A percentile compares a stretch with the other conserved stretches of the same genome.
Evolutionary conservation across 345 rosid species (phyloP).

Genomic region (Salix purpurea): DNA sequence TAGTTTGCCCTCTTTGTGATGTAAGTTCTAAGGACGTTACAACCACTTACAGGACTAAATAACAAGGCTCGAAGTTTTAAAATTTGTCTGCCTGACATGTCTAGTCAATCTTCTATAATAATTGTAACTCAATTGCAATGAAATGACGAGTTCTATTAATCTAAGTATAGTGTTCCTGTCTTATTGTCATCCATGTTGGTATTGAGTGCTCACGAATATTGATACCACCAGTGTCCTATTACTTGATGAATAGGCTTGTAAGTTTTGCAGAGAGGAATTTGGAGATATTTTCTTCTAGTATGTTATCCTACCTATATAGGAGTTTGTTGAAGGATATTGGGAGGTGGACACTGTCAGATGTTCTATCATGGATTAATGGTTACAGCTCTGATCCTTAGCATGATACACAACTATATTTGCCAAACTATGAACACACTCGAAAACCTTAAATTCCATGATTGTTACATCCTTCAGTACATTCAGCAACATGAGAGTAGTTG

Average conservation of each 20-base stretch:
- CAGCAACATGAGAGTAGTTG: background rate
- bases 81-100: background rate
- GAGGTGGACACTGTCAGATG: background rate
- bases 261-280: background rate
- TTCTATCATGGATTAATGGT: background rate
- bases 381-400: background rate
- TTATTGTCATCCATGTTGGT: background rate
- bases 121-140: background rate
- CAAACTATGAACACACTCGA: background rate
- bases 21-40: background rate
- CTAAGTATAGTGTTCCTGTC: background rate
- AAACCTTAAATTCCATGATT: background rate
- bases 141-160: background rate
- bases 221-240: background rate
- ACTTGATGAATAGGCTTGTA: background rate
- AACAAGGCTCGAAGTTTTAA: background rate
- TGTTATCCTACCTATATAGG: background rate
- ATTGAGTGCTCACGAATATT: background rate
- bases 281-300: background rate
- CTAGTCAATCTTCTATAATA: background rate
- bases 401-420: background rate
- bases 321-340: background rate
- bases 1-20: background rate
- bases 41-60: background rate
- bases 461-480: background rate